Conservation (phyloP, 768 basidiomycete genomes). For the Macrolepiota fuliginosa region DNA sequence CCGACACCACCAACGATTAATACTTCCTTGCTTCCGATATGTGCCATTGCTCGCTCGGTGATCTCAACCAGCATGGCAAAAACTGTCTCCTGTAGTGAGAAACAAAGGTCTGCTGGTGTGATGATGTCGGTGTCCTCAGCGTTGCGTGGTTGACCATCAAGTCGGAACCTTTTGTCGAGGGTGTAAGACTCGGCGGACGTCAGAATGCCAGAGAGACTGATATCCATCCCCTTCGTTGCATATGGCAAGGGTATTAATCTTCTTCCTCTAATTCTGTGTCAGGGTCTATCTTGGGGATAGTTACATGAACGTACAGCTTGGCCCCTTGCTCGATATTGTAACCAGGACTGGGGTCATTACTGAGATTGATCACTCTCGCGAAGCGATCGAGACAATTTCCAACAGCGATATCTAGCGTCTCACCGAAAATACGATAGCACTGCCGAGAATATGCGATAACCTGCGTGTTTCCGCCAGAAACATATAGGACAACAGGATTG, state of each 20-base stretch:
- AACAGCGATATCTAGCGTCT: conserved; percentile 98
- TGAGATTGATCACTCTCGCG: conserved; percentile 88
- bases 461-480: conserved; percentile 98
- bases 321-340: conserved; percentile 98
- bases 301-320: conserved; percentile 59
- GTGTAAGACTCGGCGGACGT: conserved; percentile 89
- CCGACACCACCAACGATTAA: conserved; percentile 99
- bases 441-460: conserved; percentile 98
- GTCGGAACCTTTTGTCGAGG: conserved; percentile 77
- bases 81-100: conserved; percentile 94
- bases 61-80: conserved; percentile 99
- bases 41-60: conserved; percentile 98
- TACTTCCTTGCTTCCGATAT: conserved; percentile 94
- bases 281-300: background rate
- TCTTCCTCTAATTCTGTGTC: conserved; percentile 58
- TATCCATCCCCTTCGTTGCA: conserved; percentile 97
- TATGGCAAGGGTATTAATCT: conserved; percentile 85
- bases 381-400: conserved; percentile 98
- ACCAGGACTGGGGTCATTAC: conserved; percentile 95
- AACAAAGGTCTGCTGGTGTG: conserved; percentile 95
- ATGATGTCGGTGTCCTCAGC: conserved; percentile 64
- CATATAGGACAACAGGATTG: conserved; percentile 96
- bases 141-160: conserved; percentile 35
- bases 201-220: conserved; percentile 93
- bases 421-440: conserved; percentile 97